Conservation (phyloP, 495 filamentous ascomycete species). For the Xeromyces bisporus region DNA sequence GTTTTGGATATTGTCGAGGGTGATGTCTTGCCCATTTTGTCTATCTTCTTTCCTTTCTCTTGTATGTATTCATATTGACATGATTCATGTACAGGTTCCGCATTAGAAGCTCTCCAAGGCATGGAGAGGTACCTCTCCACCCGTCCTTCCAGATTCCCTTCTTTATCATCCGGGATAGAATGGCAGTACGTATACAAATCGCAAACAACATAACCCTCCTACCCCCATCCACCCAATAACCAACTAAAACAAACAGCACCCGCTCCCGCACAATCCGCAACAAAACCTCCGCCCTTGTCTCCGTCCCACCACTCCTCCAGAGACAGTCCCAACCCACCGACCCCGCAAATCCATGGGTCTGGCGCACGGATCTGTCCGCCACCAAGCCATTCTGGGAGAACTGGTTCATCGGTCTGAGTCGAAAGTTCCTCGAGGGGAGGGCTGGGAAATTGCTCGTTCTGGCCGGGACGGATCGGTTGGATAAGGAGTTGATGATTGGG, state of each 20-base stretch:
- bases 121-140: conserved; percentile 86
- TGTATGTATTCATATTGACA: conserved; percentile 3
- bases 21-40: conserved; percentile 14
- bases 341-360: conserved; percentile 42
- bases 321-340: conserved; percentile 24
- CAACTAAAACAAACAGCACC: conserved; percentile 26
- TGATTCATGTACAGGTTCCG: conserved; percentile 28
- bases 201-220: not conserved
- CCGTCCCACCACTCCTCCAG: conserved; percentile 67
- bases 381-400: conserved; percentile 88
- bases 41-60: too few species aligned
- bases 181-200: conserved; percentile 53
- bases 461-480: conserved; percentile 84
- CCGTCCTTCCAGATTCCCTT: conserved; percentile 62
- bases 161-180: conserved; percentile 62
- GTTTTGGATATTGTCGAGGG: conserved; percentile 95
- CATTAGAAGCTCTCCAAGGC: conserved; percentile 82
- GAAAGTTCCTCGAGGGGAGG: conserved; percentile 67
- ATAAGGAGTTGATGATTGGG: conserved; percentile 90
- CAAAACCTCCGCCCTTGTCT: conserved; percentile 57
- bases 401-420: conserved; percentile 80
- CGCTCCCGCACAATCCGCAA: conserved; percentile 82
- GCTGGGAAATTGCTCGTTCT: conserved; percentile 85
- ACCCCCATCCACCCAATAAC: not conserved
- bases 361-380: conserved; percentile 68